Conservation (phyloP, 2,329 filamentous ascomycete genomes). For the Sporothrix phasma region DNA sequence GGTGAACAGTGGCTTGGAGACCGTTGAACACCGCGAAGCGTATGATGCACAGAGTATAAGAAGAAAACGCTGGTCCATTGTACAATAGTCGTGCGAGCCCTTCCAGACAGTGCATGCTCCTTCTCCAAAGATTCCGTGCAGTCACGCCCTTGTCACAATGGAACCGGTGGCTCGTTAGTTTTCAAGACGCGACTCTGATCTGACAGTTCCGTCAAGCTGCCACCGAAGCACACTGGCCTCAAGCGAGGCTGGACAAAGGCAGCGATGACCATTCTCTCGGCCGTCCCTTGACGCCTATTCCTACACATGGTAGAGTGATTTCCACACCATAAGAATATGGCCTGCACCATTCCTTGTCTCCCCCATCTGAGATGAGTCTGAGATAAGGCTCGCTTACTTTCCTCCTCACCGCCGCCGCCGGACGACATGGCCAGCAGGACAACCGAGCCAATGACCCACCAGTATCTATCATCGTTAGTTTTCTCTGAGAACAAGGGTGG, state of each 20-base stretch:
- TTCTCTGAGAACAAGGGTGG: too few species aligned
- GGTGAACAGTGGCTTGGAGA: background rate
- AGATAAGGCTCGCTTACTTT: constrained; percentile 34
- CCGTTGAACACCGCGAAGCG: too few species aligned
- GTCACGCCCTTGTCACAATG: background rate
- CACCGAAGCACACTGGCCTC: background rate
- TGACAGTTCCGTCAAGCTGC: background rate
- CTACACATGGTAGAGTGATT: too few species aligned
- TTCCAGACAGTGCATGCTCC: background rate
- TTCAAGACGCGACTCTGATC: background rate
- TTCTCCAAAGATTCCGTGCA: background rate
- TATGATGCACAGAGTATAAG: background rate
- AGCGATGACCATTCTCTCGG: background rate
- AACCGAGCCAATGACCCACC: constrained; percentile 51
- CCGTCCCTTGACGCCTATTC: background rate
- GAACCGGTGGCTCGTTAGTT: background rate
- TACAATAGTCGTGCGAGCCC: background rate
- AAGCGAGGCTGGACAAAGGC: background rate
- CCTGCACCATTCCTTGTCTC: background rate
- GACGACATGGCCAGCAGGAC: constrained; percentile 44
- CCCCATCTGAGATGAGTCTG: background rate
- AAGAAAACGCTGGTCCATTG: background rate
- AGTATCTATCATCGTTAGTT: constrained; percentile 41
- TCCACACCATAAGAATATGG: background rate
- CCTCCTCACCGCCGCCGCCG: constrained; percentile 40